Conservation (phyloP, 2,329 filamentous ascomycete species). For the Ceratocystis huliohia region DNA sequence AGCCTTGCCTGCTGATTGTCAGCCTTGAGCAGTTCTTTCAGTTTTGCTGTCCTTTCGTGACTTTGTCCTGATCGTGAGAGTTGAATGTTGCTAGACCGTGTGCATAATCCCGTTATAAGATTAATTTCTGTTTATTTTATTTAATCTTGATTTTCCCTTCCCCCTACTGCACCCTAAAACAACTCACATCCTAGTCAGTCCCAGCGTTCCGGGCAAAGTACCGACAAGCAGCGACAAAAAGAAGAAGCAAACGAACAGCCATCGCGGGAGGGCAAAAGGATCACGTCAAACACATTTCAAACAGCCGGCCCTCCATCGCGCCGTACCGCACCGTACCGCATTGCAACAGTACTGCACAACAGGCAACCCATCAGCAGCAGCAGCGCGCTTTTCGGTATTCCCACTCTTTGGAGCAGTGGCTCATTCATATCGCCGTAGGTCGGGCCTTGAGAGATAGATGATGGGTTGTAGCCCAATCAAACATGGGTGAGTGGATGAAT, state of each 20-base stretch:
- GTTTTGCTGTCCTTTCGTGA: not conserved
- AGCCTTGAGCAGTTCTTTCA: not conserved
- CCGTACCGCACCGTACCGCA: not conserved
- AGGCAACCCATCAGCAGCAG: too few relatives aligned
- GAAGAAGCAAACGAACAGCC: not conserved
- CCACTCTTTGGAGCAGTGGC: not conserved
- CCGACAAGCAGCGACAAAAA: not conserved
- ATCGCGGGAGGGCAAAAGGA: slow-evolving; percentile 3
- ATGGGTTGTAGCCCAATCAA: slow-evolving; percentile 11
- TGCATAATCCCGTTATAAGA: not conserved
- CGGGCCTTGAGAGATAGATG: slow-evolving; percentile 3
- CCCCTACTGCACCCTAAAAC: not conserved
- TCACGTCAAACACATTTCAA: slow-evolving; percentile 8
- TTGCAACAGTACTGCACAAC: not conserved
- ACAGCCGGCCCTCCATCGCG: not conserved
- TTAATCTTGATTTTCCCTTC: not conserved
- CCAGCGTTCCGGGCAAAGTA: not conserved
- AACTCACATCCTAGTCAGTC: not conserved
- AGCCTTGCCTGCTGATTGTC: not conserved
- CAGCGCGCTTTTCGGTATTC: not conserved
- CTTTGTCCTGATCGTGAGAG: too few relatives aligned
- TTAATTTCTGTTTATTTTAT: slow-evolving; percentile 3
- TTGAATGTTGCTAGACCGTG: too few relatives aligned
- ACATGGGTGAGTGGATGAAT: slow-evolving; percentile 16
- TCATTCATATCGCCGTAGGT: not conserved